These are phyloP conservation scores for Pisolithus albus DNA, from an alignment of 768 basidiomycete genomes.

Conservation along the genomic window DNA sequence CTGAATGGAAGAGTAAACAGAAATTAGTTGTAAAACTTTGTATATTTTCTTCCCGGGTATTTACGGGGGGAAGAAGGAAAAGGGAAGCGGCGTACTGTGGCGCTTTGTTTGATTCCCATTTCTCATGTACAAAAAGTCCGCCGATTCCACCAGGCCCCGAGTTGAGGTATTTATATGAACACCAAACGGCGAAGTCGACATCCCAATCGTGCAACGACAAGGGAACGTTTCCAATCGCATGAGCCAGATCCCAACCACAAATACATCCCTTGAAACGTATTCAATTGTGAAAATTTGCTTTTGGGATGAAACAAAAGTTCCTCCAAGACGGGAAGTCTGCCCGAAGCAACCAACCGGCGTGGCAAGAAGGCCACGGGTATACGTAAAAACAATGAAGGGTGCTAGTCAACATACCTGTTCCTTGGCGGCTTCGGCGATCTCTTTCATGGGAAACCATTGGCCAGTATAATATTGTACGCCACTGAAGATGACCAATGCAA, in stretches of 20 bases:
- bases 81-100: slow-evolving; percentile 50
- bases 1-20: slow-evolving; percentile 35
- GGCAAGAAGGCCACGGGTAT: slow-evolving; percentile 6
- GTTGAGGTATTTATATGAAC: slow-evolving; percentile 97
- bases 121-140: slow-evolving; percentile 85
- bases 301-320: slow-evolving; percentile 7
- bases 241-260: slow-evolving; percentile 95
- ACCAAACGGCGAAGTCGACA: slow-evolving; percentile 98
- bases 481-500: slow-evolving; percentile 88
- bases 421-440: slow-evolving; percentile 78
- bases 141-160: slow-evolving; percentile 96
- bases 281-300: slow-evolving; percentile 7
- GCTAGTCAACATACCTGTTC: slow-evolving; percentile 52
- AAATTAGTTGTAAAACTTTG: not conserved
- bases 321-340: not conserved
- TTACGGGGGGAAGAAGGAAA: slow-evolving; percentile 5
- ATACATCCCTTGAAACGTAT: slow-evolving; percentile 66
- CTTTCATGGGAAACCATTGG: slow-evolving; percentile 84
- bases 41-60: not conserved
- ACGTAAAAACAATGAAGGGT: slow-evolving; percentile 21
- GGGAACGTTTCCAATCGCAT: slow-evolving; percentile 91
- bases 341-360: not conserved
- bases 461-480: slow-evolving; percentile 98
- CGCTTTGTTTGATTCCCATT: slow-evolving; percentile 56
- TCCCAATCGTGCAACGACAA: slow-evolving; percentile 86